Base-by-base conservation (phyloP, 108 stramenopile genomes). In the Pseudonitzschia multistriata region DNA sequence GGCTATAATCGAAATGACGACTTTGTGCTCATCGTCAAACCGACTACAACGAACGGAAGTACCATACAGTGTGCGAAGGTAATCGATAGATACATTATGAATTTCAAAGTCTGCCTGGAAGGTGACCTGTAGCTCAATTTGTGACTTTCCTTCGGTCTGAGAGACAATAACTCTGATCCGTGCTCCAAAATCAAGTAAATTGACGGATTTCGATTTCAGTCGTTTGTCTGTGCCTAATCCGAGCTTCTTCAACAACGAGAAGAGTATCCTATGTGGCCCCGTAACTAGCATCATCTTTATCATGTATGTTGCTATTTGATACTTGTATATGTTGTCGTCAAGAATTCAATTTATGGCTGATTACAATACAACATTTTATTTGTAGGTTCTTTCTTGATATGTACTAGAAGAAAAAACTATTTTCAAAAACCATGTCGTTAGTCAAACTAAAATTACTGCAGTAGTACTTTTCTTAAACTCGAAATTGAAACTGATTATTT, bases 181-280 rank as follows among this genome's bases (percentile, higher is more conserved):
- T 28, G 63, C 63, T 13, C 63, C 63, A 47, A 64, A 64, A 29
- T 64, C 63, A n/a, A 64, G n/a, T 2, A 64, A 42, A 64, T 45
- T 47, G 19, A 45, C 42, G 2, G 63, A 42, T 64, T 47, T 40
- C 15, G 63, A 4, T 47, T 64, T 64, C 37, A 45, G 25, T 64
- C 42, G 42, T 28, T 64, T 64, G 5, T 47, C 42, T 40, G 42
- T 21, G 8, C 42, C 4, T 15, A 33, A 33, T 33, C 57, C 31
- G 5, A 64, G 17, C 21, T 64, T 47, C 30, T 29, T 45, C 63
- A 64, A 34, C 39, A 64, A 22, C 11, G 63, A 47, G 40, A 47
- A 45, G 24, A 64, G 27, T 5, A 40, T 22, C 29, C 42, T 31
- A 22, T 64, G 63, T 14, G 37, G 63, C 7, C 63, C 63, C 7